Evolutionary conservation across 345 rosid genomes (phyloP), one percentile per base, ranked within the genome.

Genomic region (Populus euphratica): DNA sequence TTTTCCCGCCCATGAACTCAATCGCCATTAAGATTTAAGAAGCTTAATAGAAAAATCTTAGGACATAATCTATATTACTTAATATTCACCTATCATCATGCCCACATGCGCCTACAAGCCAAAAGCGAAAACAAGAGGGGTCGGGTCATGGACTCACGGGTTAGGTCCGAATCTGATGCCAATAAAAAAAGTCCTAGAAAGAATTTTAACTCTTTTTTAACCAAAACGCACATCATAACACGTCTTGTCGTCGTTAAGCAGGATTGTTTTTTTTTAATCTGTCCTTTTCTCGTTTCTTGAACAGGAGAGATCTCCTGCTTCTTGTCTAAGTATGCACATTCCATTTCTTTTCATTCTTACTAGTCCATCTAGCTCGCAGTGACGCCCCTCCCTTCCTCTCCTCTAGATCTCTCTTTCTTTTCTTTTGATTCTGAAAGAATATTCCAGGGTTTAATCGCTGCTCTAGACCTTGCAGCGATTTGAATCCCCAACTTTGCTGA

Each of bases 381-480:
- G 27, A 64, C 68, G 6, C 36, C 8, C 44, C 27, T 21, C 27
- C 36, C 27, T n/a, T 8, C 79, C 72, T 25, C 66, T 33, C 36
- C 59, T 20, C 2, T 8, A 56, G 43, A 66, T 70, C 75, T 25
- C 49, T 74, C 27, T 78, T 14, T 14, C 27, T 75, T 23, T 18
- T 39, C 20, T 21, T 25, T 13, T 50, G 41, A 64, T 80, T 50
- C 50, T 35, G 25, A 23, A 13, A 23, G 64, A 31, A 43, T 50
- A 11, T 20, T 68, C 2, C 35, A 70, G 76, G 79, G 73, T 61
- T 76, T 41, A 44, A 25, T 80, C 43, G 69, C 69, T 56, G 77
- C 83, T 52, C 18, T 23, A 72, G 80, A 81, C 72, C 77, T 67
- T 47, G 68, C 75, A 74, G 73, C 75, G 73, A 71, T 72, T 80